Percentiles rank a stretch among this genome's conserved stretches.
These are phyloP conservation scores for Carex kokanica DNA, from an alignment of 176 grass and related monocot genomes.

Conservation along the genomic window DNA sequence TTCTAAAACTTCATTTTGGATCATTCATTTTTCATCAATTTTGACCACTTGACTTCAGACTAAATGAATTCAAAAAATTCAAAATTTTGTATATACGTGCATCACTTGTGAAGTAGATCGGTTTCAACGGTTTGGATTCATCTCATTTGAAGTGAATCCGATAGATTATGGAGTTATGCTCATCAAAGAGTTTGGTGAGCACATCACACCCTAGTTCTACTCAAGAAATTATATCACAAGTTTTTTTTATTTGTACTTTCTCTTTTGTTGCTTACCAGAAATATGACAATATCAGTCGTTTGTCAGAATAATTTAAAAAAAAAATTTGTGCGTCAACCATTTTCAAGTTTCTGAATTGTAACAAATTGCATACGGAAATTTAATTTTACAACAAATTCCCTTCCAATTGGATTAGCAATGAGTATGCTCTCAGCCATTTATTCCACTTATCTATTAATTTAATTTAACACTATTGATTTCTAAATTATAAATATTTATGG, in stretches of 20 bases:
- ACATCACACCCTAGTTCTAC: too few relatives aligned
- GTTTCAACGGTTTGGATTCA: too few relatives aligned
- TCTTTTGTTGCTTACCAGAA: background rate
- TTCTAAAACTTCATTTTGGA: too few relatives aligned
- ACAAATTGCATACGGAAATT: background rate
- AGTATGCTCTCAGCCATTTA: background rate
- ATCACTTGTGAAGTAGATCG: too few relatives aligned
- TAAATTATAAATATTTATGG: background rate
- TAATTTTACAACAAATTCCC: background rate
- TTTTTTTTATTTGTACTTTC: background rate
- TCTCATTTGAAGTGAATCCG: too few relatives aligned
- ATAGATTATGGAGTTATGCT: too few relatives aligned
- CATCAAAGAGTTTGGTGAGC: too few relatives aligned
- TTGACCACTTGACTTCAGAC: too few relatives aligned
- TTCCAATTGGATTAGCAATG: background rate
- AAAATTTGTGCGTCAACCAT: background rate
- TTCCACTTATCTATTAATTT: background rate
- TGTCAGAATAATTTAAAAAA: background rate
- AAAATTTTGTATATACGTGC: too few relatives aligned
- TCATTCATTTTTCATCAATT: too few relatives aligned
- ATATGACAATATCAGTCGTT: too few relatives aligned
- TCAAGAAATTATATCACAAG: background rate
- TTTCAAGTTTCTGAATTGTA: background rate
- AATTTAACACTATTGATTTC: background rate
- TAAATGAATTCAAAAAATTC: too few relatives aligned